Evolutionary conservation across 75 land plant species (phyloP), one percentile per base, ranked within the genome.

Genomic region (Chamaecyparis obtusa): DNA sequence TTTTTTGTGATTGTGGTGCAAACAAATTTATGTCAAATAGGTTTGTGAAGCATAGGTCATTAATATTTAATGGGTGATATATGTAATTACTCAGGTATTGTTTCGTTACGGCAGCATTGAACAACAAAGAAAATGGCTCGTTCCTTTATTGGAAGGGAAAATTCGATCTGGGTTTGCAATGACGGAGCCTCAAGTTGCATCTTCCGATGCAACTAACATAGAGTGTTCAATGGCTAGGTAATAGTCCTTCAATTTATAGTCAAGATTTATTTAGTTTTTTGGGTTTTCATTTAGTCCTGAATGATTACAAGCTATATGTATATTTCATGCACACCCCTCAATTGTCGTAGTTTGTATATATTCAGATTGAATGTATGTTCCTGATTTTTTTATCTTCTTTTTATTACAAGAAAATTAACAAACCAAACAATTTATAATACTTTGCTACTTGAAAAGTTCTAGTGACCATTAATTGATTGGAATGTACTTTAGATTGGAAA

Each of bases 111-210:
- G 99, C 15, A 98, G 79, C 64, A 88, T 92, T 76, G 95, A 97
- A 86, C 99, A 98, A 57, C 94, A 91, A 83, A 88, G 86, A 83
- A 87, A 87, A 51, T 98, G 99, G 99, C 93, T 98, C 48, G 87
- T 95, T 89, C 99, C 99, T 84, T 87, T 98, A 85, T 92, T 97
- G 44, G 95, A 98, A 87, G 99, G 99, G 78, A 93, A 91, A 36
- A 98, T 97, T 36, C 93, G 99, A 11, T 98, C 99, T 54, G 99
- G 94, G 39, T 98, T 98, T 95, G 99, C 99, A 67, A 98, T 98
- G 99, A 98, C 99, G 46, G 99, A 98, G 90, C 99, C 99, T 43
- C 90, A 93, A 78, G 99, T 98, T 90, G 99, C 99, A 75, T 98
- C 99, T 39, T 98, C 99, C 86, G 99, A 98, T 92, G 99, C 99